Conservation (phyloP, 1,139 yeast species). For the Zygotorulaspora mrakii region DNA sequence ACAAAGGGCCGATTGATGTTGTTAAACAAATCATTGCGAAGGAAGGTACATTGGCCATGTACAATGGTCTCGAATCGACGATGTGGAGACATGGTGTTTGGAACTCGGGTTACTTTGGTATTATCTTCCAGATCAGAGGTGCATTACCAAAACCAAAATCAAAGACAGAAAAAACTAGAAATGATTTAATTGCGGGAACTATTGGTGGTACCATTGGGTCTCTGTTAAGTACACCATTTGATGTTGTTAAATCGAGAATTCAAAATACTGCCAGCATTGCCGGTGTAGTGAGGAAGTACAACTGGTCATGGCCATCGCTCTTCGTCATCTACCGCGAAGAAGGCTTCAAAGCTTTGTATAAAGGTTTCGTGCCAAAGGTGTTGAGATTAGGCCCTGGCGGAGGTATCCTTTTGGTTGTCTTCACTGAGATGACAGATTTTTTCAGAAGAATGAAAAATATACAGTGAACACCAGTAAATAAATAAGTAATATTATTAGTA, state of each 20-base stretch:
- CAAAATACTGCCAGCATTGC: constrained; percentile 75
- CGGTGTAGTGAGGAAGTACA: constrained; percentile 69
- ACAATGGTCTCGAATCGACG: constrained; percentile 94
- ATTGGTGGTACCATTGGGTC: constrained; percentile 98
- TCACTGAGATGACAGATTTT: constrained; percentile 91
- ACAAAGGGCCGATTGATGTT: constrained; percentile 83
- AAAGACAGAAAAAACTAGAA: constrained; percentile 67
- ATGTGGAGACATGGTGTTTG: constrained; percentile 94
- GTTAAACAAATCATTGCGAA: constrained; percentile 63
- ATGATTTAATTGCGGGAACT: constrained; percentile 88
- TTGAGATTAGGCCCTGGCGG: constrained; percentile 99
- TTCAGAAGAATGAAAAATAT: constrained; percentile 49
- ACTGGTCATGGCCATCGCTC: constrained; percentile 87
- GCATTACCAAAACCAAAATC: constrained; percentile 75
- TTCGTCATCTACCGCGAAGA: constrained; percentile 78
- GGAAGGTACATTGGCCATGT: constrained; percentile 80
- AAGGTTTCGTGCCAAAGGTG: constrained; percentile 96
- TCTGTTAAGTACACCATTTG: constrained; percentile 89
- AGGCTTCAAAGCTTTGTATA: constrained; percentile 82
- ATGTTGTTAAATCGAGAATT: constrained; percentile 94
- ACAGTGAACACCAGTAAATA: constrained; percentile 1
- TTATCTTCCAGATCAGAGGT: constrained; percentile 79
- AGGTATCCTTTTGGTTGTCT: constrained; percentile 93
- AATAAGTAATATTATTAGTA: constrained; percentile 3
- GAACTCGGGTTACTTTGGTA: constrained; percentile 98